Base-by-base conservation (phyloP, 164 flowering plant species). In the Kingdonia uniflora region DNA sequence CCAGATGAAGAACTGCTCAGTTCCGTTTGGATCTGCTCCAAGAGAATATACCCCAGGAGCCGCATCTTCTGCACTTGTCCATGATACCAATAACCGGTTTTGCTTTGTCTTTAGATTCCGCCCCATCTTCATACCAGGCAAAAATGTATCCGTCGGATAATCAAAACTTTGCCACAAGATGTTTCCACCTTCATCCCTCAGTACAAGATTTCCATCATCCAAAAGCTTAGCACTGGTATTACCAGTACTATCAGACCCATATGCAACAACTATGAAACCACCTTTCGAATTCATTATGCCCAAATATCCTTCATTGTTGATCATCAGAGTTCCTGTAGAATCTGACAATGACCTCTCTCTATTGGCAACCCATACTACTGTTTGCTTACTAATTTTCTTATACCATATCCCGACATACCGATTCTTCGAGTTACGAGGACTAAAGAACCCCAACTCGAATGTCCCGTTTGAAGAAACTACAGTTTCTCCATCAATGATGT, bases 111-210 rank as follows among this genome's bases (percentile, higher is more conserved):
- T 52, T 14, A 52, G 29, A n/a, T 52, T 39, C 45, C 17, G 13
- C 19, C 56, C 56, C 0, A 40, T 16, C 19, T 52, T 52, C 56
- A 52, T 52, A 16, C 45, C 56, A 14, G 56, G 56, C 5, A 52
- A 41, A 8, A 38, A 52, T 14, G 56, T 20, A 21, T 52, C 45
- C n/a, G 42, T 43, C 6, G 56, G 17, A 52, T 52, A 39, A 39
- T 52, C 45, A 52, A 52, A 52, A n/a, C 56, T 52, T 43, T 52
- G 44, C 56, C 56, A 52, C 5, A 35, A 17, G 23, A 52, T 19
- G 19, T 43, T 52, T 0, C 42, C 17, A 21, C 14, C 20, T 4
- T 4, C 15, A 38, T 52, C 56, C 8, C n/a, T 52, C 6, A 39
- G 6, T 7, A 52, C 25, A 38, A 52, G 33, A 39, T 52, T 52